A percentile compares a stretch with the other conserved stretches of the same genome.
These are phyloP conservation scores for Cupressus sempervirens DNA, from an alignment of 75 land plant species.

Conservation along the genomic window DNA sequence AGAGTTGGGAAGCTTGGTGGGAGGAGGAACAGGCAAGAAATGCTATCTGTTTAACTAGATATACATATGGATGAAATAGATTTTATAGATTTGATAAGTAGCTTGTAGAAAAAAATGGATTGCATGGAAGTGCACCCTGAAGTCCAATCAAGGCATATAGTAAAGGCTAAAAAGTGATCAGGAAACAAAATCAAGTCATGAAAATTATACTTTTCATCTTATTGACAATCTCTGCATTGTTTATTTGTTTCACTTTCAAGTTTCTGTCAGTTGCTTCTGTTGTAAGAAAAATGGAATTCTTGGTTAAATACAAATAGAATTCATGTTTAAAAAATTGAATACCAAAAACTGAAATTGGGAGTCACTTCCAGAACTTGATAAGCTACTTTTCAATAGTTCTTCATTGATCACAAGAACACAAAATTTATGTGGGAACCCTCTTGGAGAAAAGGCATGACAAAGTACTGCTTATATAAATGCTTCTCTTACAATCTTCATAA, in stretches of 20 bases:
- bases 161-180: too few species aligned
- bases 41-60: not conserved
- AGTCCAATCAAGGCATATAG: too few species aligned
- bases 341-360: not conserved
- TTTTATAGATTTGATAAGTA: too few species aligned
- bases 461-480: too few species aligned
- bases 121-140: too few species aligned
- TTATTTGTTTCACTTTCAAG: not conserved
- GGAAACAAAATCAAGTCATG: not conserved
- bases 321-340: not conserved
- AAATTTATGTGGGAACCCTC: too few species aligned
- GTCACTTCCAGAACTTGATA: not conserved
- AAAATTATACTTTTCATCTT: not conserved
- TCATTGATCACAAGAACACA: too few species aligned
- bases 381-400: not conserved
- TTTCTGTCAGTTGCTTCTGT: not conserved
- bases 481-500: too few species aligned
- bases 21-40: constrained; percentile 70
- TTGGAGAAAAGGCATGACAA: too few species aligned
- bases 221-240: not conserved
- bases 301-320: not conserved
- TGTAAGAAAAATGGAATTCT: not conserved
- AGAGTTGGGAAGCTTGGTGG: constrained; percentile 99
- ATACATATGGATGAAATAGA: too few species aligned
- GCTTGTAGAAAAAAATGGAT: too few species aligned